phyloP scores from a whole-genome alignment of 2,329 filamentous ascomycete genomes.

The Neonectria neomacrospora region DNA sequence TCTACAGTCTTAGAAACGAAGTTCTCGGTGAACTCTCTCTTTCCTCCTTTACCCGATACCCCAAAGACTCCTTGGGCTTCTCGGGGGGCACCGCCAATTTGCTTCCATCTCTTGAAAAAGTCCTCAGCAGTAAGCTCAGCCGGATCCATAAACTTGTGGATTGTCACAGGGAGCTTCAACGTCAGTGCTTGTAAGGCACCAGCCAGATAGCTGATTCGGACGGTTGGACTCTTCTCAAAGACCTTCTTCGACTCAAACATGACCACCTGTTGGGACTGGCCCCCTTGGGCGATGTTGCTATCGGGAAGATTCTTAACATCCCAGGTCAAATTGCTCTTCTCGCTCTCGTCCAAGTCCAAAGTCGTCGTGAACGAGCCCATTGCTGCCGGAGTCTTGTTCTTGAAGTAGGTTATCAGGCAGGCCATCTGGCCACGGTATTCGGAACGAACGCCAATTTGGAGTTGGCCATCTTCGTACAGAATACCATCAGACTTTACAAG shows the following conservation, averaged over 20 bases:
- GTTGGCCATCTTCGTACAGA: slow-evolving; percentile 92
- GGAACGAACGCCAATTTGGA: slow-evolving; percentile 90
- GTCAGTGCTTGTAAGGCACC: slow-evolving; percentile 94
- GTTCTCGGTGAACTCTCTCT: slow-evolving; percentile 73
- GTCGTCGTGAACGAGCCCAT: slow-evolving; percentile 96
- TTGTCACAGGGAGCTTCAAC: slow-evolving; percentile 84
- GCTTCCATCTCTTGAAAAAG: slow-evolving; percentile 99
- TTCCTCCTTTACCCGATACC: slow-evolving; percentile 60
- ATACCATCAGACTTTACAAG: slow-evolving; percentile 85
- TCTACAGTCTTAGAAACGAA: slow-evolving; percentile 80
- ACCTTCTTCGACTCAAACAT: slow-evolving; percentile 90
- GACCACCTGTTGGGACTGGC: slow-evolving; percentile 90
- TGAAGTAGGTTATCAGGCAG: slow-evolving; percentile 94
- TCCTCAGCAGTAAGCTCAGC: slow-evolving; percentile 89
- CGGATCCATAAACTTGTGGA: slow-evolving; percentile 97
- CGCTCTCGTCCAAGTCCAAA: slow-evolving; percentile 79
- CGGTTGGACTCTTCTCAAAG: slow-evolving; percentile 87
- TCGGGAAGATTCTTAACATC: slow-evolving; percentile 92
- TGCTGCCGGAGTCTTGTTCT: slow-evolving; percentile 87
- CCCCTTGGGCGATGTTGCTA: slow-evolving; percentile 76
- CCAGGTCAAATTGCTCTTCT: slow-evolving; percentile 76
- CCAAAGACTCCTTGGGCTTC: slow-evolving; percentile 92
- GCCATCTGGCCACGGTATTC: slow-evolving; percentile 97
- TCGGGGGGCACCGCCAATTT: slow-evolving; percentile 88
- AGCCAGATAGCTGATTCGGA: slow-evolving; percentile 93